These are phyloP conservation scores for Trametes cubensis DNA, from an alignment of 768 basidiomycete species.

Conservation along the genomic window DNA sequence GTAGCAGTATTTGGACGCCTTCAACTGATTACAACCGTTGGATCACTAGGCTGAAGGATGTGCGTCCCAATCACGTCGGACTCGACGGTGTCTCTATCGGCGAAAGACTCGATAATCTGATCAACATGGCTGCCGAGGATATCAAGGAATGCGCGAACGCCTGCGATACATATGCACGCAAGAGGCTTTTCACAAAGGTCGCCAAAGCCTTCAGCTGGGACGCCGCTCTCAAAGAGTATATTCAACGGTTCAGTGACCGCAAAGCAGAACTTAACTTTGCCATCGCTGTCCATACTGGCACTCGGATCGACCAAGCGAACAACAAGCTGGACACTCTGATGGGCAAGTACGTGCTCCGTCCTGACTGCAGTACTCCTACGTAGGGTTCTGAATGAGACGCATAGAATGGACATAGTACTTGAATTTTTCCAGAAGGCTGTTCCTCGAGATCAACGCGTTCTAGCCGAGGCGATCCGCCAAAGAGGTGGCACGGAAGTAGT, in stretches of 20 bases:
- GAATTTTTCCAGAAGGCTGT: constrained; percentile 43
- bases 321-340: constrained; percentile 23
- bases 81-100: constrained; percentile 39
- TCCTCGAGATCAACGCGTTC: constrained; percentile 42
- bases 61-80: constrained; percentile 27
- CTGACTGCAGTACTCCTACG: neutral
- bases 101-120: constrained; percentile 38
- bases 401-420: constrained; percentile 36
- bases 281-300: constrained; percentile 34
- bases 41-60: constrained; percentile 32
- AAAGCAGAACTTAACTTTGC: constrained; percentile 34
- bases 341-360: neutral
- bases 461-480: constrained; percentile 28
- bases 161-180: constrained; percentile 39
- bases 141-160: constrained; percentile 37
- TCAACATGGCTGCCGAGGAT: constrained; percentile 32
- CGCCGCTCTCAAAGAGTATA: constrained; percentile 27
- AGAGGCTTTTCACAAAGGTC: constrained; percentile 34
- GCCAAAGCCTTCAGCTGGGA: constrained; percentile 36
- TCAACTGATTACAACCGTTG: constrained; percentile 24
- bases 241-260: constrained; percentile 29
- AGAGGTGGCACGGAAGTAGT: constrained; percentile 4
- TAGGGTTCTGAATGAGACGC: neutral
- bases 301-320: constrained; percentile 28
- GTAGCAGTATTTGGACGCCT: no score